Conservation (phyloP, 345 rosid genomes). For the Populus pruinosa region DNA sequence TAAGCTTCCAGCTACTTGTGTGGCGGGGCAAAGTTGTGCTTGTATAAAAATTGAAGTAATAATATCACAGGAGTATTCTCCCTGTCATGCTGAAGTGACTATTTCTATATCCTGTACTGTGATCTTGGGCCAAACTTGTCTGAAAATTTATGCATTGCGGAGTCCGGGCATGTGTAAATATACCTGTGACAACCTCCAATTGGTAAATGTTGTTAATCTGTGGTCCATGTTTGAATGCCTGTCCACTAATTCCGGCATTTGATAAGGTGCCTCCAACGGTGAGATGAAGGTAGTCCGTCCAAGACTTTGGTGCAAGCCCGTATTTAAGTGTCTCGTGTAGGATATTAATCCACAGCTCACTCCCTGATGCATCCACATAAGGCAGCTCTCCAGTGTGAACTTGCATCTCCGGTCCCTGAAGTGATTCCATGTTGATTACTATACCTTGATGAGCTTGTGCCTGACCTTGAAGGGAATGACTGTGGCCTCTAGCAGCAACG, state of each 20-base stretch:
- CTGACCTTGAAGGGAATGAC: slow-evolving; percentile 95
- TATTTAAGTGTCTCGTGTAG: slow-evolving; percentile 71
- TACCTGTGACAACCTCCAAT: slow-evolving; percentile 91
- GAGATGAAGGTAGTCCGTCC: slow-evolving; percentile 97
- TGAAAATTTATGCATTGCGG: neutral
- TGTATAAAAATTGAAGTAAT: neutral
- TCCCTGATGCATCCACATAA: slow-evolving; percentile 84
- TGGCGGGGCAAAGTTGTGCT: slow-evolving; percentile 14
- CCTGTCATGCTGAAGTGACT: neutral
- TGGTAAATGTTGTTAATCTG: slow-evolving; percentile 79
- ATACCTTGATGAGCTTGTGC: slow-evolving; percentile 77
- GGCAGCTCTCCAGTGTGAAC: slow-evolving; percentile 47
- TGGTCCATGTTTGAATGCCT: slow-evolving; percentile 85
- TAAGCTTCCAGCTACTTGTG: neutral
- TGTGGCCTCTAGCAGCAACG: slow-evolving; percentile 91
- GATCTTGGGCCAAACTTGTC: neutral
- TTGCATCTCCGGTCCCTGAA: slow-evolving; percentile 38
- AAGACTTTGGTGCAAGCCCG: slow-evolving; percentile 84
- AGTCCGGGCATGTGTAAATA: slow-evolving; percentile 10
- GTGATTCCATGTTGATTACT: slow-evolving; percentile 80
- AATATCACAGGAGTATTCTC: neutral
- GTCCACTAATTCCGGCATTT: slow-evolving; percentile 94
- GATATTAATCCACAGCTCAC: slow-evolving; percentile 83
- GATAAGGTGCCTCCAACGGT: slow-evolving; percentile 91
- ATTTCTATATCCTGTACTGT: neutral